phyloP scores from a whole-genome alignment of 202 grass and related monocot genomes.

The Panicum virgatum region DNA sequence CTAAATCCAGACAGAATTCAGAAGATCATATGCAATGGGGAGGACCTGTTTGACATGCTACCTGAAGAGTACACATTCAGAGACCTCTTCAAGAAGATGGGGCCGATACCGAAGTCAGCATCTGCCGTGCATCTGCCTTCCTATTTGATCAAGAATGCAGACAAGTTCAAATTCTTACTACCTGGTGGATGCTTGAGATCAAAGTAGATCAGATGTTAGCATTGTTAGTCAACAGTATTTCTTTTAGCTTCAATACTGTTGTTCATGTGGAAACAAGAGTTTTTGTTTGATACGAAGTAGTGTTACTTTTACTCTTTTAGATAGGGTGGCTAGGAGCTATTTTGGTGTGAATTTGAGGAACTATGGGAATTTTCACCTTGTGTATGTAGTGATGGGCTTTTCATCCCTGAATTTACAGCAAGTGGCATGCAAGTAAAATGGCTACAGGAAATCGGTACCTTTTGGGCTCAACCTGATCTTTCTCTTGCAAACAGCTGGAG shows the following conservation, averaged over 20 bases:
- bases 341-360: conserved; percentile 12
- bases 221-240: conserved; percentile 32
- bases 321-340: conserved; percentile 30
- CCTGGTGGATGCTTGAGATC: conserved; percentile 89
- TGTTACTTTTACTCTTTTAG: conserved; percentile 32
- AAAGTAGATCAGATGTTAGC: conserved; percentile 43
- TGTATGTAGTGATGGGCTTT: conserved; percentile 17
- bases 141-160: conserved; percentile 70
- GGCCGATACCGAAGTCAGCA: conserved; percentile 60
- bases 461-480: background rate
- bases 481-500: background rate
- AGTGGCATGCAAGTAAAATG: conserved; percentile 6
- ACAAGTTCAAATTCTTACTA: conserved; percentile 82
- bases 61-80: conserved; percentile 96
- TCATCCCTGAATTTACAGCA: conserved; percentile 25
- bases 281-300: conserved; percentile 20
- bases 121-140: conserved; percentile 86
- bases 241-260: conserved; percentile 49
- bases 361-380: background rate
- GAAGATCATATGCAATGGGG: conserved; percentile 84
- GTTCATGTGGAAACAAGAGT: conserved; percentile 11
- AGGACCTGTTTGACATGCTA: conserved; percentile 92
- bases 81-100: conserved; percentile 89
- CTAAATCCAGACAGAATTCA: conserved; percentile 76
- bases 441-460: background rate